Conservation (phyloP, 352 stramenopile species). For the Pythium periplocum region DNA sequence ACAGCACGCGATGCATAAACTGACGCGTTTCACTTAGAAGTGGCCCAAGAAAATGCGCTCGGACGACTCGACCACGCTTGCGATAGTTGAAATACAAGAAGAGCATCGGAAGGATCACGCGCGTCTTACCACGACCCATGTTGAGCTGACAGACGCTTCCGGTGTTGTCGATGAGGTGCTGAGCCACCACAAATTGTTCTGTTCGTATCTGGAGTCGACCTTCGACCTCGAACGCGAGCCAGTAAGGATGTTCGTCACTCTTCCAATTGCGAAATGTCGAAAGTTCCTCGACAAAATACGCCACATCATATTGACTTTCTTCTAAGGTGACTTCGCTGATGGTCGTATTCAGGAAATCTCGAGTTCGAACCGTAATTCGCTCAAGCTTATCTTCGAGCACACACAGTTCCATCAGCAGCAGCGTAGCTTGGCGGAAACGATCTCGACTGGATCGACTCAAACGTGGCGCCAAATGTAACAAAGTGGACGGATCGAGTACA, state of each 20-base stretch:
- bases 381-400: constrained; percentile 72
- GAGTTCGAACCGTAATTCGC: constrained; percentile 15
- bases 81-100: constrained; percentile 58
- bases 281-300: constrained; percentile 49
- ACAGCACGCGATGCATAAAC: constrained; percentile 58
- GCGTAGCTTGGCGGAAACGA: constrained; percentile 15
- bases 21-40: constrained; percentile 61
- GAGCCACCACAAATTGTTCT: constrained; percentile 71
- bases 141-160: constrained; percentile 80
- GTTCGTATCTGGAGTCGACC: constrained; percentile 71
- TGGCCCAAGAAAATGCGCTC: constrained; percentile 52
- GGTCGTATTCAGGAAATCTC: background rate
- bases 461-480: constrained; percentile 24
- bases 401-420: constrained; percentile 54
- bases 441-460: constrained; percentile 13
- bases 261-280: constrained; percentile 34
- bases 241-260: constrained; percentile 51
- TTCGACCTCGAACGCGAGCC: constrained; percentile 87
- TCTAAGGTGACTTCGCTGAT: background rate
- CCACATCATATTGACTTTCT: constrained; percentile 11
- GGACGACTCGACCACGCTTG: constrained; percentile 22
- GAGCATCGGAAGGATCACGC: constrained; percentile 86
- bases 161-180: constrained; percentile 61
- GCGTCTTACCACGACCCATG: constrained; percentile 84
- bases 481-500: constrained; percentile 24